Percentiles rank a stretch among this genome's conserved stretches.
phyloP scores from a whole-genome alignment of 805 yeast species.

The Suhomyces sp. region DNA sequence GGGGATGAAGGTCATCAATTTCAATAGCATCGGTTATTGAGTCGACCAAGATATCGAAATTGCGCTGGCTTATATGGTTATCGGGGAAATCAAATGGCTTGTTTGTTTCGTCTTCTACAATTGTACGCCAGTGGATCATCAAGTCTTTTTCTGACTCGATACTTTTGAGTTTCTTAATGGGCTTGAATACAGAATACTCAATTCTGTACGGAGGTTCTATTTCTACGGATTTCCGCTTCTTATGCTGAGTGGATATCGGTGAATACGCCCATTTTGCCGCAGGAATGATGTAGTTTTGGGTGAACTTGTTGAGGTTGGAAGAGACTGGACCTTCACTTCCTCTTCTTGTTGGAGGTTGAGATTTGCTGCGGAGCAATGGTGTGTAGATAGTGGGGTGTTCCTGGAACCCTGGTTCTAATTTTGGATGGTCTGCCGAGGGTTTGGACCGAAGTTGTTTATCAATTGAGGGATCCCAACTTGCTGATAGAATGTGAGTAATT shows the following conservation, averaged over 20 bases:
- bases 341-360: conserved; percentile 11
- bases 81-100: conserved; percentile 18
- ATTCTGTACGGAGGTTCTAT: conserved; percentile 36
- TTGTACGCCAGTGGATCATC: conserved; percentile 13
- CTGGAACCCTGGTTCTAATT: not conserved
- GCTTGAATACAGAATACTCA: conserved; percentile 54
- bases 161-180: conserved; percentile 17
- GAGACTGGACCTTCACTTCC: conserved; percentile 9
- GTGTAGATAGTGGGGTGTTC: not conserved
- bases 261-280: conserved; percentile 33
- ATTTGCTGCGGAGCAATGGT: conserved; percentile 9
- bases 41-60: conserved; percentile 41
- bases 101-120: conserved; percentile 12
- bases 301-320: conserved; percentile 16
- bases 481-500: conserved; percentile 4
- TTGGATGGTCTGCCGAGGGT: not conserved
- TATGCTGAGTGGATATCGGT: conserved; percentile 13
- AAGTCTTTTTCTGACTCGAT: conserved; percentile 18
- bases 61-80: conserved; percentile 17
- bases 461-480: conserved; percentile 9
- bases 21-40: conserved; percentile 47
- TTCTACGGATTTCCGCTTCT: not conserved
- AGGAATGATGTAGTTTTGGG: conserved; percentile 20
- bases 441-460: not conserved
- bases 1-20: conserved; percentile 41